Conservation (phyloP, 1,139 yeast genomes). For the Tardiomyces blankii region DNA sequence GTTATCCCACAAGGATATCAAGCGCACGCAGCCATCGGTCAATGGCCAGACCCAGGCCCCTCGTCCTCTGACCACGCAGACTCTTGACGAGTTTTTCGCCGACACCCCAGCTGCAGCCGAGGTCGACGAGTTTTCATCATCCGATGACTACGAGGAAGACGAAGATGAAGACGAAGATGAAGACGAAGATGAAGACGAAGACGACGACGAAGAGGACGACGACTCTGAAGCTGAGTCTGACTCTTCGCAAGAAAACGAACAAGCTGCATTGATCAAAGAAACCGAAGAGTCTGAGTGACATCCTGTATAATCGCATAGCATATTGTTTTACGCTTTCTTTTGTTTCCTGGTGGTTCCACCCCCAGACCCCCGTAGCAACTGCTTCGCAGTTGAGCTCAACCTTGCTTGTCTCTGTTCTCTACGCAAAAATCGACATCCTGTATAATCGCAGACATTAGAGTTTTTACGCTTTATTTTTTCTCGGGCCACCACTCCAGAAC, state of each 20-base stretch:
- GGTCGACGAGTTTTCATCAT: constrained; percentile 12
- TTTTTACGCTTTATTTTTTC: too few species aligned
- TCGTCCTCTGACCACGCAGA: constrained; percentile 39
- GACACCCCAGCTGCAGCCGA: constrained; percentile 27
- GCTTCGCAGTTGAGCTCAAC: too few species aligned
- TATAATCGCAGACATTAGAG: too few species aligned
- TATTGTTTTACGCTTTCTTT: too few species aligned
- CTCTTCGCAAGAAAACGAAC: constrained; percentile 13
- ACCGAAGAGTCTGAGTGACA: neutral
- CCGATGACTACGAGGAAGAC: constrained; percentile 19
- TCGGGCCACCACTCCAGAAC: too few species aligned
- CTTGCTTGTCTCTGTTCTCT: too few species aligned
- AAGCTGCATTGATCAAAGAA: constrained; percentile 6
- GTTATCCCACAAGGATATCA: neutral
- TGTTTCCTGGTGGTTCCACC: too few species aligned
- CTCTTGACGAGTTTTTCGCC: constrained; percentile 78
- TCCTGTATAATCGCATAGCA: neutral
- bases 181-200: constrained; percentile 12
- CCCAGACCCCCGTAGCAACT: too few species aligned
- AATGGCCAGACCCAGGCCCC: neutral
- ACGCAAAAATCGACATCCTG: too few species aligned
- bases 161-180: constrained; percentile 17
- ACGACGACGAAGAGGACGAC: neutral
- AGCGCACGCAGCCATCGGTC: neutral
- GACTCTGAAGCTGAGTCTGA: too few species aligned